These are phyloP conservation scores for Phytophthora agathidicida DNA, from an alignment of 352 stramenopile species.

Conservation along the genomic window DNA sequence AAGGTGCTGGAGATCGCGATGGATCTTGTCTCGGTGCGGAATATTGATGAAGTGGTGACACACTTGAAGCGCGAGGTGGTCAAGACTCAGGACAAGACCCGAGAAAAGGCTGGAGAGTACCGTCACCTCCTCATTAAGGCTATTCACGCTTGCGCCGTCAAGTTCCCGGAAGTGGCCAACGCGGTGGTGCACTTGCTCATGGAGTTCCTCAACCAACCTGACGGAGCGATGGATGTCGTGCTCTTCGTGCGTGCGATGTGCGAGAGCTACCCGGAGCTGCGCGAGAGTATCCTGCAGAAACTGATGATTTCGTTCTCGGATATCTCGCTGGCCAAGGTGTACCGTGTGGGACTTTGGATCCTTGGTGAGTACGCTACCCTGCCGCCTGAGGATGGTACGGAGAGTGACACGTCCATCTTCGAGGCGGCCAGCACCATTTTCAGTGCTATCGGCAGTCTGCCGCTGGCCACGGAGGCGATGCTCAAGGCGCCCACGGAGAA, in stretches of 20 bases:
- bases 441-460: constrained; percentile 78
- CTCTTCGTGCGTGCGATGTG: constrained; percentile 99
- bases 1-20: constrained; percentile 99
- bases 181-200: constrained; percentile 99
- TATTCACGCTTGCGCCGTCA: constrained; percentile 98
- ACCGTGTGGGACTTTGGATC: constrained; percentile 98
- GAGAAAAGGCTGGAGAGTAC: constrained; percentile 97
- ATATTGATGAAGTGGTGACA: constrained; percentile 97
- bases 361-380: constrained; percentile 93
- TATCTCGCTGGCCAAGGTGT: constrained; percentile 95
- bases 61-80: constrained; percentile 92
- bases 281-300: constrained; percentile 93
- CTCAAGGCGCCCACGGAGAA: constrained; percentile 45
- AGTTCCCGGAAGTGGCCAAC: constrained; percentile 97
- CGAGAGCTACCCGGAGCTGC: constrained; percentile 95
- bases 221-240: constrained; percentile 98
- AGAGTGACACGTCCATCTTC: constrained; percentile 79
- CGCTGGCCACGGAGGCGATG: constrained; percentile 66
- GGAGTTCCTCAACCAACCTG: constrained; percentile 96
- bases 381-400: constrained; percentile 41
- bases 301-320: constrained; percentile 94
- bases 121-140: constrained; percentile 97
- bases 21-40: constrained; percentile 96
- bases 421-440: constrained; percentile 90
- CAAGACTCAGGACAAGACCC: constrained; percentile 88